These are phyloP conservation scores for Ogataea henricii DNA, from an alignment of 805 yeast genomes.

Conservation along the genomic window DNA sequence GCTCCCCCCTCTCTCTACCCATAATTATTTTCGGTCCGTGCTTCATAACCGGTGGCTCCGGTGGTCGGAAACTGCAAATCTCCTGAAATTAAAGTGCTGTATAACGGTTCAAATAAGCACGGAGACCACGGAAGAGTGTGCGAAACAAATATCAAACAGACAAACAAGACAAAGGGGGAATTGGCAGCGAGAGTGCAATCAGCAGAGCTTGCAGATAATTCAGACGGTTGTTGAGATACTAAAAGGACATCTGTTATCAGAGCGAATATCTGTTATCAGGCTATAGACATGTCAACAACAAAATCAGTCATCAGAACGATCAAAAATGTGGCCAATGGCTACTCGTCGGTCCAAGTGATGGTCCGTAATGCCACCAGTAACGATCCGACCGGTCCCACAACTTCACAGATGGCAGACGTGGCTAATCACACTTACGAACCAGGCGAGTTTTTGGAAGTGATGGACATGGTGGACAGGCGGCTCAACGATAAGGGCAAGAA, in stretches of 20 bases:
- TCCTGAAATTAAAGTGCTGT: conserved; percentile 7
- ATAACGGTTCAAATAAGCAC: conserved; percentile 3
- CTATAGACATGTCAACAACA: conserved; percentile 51
- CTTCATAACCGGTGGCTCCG: conserved; percentile 8
- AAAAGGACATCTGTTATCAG: conserved; percentile 2
- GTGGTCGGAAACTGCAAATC: conserved; percentile 9
- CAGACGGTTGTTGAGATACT: not conserved
- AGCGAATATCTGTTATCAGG: conserved; percentile 9
- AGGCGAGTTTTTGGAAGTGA: conserved; percentile 79
- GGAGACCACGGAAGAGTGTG: conserved; percentile 2
- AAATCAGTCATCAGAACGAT: conserved; percentile 78
- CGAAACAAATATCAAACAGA: not conserved
- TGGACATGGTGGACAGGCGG: conserved; percentile 93
- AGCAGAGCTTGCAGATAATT: not conserved
- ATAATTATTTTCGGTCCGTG: not conserved
- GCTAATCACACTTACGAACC: conserved; percentile 69
- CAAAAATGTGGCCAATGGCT: conserved; percentile 89
- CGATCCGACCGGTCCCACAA: conserved; percentile 81
- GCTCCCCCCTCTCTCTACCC: not conserved
- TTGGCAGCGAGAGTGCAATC: not conserved
- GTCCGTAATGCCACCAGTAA: conserved; percentile 93
- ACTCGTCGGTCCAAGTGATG: conserved; percentile 78
- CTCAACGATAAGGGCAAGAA: conserved; percentile 94
- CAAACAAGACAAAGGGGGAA: not conserved
- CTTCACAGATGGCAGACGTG: conserved; percentile 79